Base-by-base conservation (phyloP, 176 grass and related monocot species). In the Miscanthus lutarioriparius region DNA sequence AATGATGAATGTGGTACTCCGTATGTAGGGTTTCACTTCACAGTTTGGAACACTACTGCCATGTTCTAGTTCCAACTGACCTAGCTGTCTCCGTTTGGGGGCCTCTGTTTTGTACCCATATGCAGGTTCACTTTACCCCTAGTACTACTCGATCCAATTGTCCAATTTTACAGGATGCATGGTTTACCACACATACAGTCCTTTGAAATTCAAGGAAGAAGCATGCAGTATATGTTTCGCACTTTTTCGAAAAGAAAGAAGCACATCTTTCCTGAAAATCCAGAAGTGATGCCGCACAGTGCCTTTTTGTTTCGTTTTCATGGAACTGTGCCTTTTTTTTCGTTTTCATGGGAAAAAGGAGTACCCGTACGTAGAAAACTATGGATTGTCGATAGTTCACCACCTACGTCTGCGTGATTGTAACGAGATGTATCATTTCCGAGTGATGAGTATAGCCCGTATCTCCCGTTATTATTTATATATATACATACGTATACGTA, bases 1-100 rank as follows among this genome's bases (percentile, higher is more conserved):
- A 84, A 91, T 87, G 89, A 91, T 87, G 76, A 10, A 40, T 61
- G 85, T 39, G 85, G 70, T 84, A n/a, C n/a, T n/a, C n/a, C n/a
- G n/a, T n/a, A n/a, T n/a, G n/a, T n/a, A 70, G 76, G 80, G 70
- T n/a, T 74, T 74, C 71, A 9, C 47, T 80, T n/a, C 19, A 35
- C 65, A 37, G 54, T 76, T 27, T 70, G 45, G 64, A 35, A 23
- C 62, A 32, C 70, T 76, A 32, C 76, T 80, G 81, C 38, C 80
- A 62, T 87, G 12, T 63, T 49, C 78, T 86, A 89, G 82, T 87
- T 87, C 85, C 43, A 44, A 68, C 71, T 76, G 70, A 69, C 71
- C 44, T 22, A 43, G 7, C 33, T 75, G 59, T 68, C 69, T 19
- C 19, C 25, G 47, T 19, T 56, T 79, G 5, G 26, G 13, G 54